Conservation (phyloP, 495 filamentous ascomycete genomes). For the Annulohypoxylon nitens region DNA sequence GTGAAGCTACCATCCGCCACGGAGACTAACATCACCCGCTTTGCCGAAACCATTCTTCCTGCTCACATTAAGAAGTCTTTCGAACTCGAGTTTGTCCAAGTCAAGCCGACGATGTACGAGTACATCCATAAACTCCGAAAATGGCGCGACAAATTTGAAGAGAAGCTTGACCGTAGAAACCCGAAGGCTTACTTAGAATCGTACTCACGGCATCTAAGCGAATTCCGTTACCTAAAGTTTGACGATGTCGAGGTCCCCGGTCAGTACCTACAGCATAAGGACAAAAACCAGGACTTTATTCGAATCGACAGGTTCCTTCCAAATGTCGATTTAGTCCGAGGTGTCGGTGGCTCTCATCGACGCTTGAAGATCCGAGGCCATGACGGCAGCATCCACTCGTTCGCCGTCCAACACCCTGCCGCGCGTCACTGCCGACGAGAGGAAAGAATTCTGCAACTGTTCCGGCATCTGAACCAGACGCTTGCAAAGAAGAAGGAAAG, state of each 20-base stretch:
- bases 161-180: slow-evolving; percentile 90
- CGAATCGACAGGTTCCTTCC: slow-evolving; percentile 96
- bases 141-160: slow-evolving; percentile 98
- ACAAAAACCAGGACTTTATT: slow-evolving; percentile 98
- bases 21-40: slow-evolving; percentile 94
- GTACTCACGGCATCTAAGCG: slow-evolving; percentile 90
- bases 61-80: slow-evolving; percentile 93
- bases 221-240: slow-evolving; percentile 96
- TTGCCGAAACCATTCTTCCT: slow-evolving; percentile 95
- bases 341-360: slow-evolving; percentile 88
- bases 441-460: slow-evolving; percentile 95
- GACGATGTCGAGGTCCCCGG: slow-evolving; percentile 98
- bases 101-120: slow-evolving; percentile 94
- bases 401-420: slow-evolving; percentile 95
- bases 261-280: slow-evolving; percentile 95
- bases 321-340: slow-evolving; percentile 90
- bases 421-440: slow-evolving; percentile 91
- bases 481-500: slow-evolving; percentile 93
- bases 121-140: slow-evolving; percentile 97
- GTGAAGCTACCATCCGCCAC: slow-evolving; percentile 91
- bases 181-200: slow-evolving; percentile 77
- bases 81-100: slow-evolving; percentile 92
- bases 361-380: slow-evolving; percentile 97
- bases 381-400: slow-evolving; percentile 93
- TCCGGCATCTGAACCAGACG: slow-evolving; percentile 94